phyloP scores from a whole-genome alignment of 805 yeast genomes.

The Blastobotrys muscicola region DNA sequence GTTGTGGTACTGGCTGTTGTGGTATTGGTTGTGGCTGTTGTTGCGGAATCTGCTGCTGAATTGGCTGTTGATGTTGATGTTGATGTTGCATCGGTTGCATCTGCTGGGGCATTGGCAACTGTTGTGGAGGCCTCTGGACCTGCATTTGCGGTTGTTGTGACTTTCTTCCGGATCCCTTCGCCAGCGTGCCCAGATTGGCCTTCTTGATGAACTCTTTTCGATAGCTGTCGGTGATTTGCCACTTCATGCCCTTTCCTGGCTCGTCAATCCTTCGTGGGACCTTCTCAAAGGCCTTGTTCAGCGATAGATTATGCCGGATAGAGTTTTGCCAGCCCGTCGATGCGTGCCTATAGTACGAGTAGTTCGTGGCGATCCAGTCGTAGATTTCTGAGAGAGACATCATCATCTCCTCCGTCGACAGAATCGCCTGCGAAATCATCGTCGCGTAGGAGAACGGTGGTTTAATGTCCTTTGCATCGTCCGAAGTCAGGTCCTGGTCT shows the following conservation, averaged over 20 bases:
- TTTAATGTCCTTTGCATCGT: constrained; percentile 85
- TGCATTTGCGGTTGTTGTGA: constrained; percentile 5
- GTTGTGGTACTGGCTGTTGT: constrained; percentile 6
- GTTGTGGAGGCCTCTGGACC: constrained; percentile 4
- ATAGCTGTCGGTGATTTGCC: constrained; percentile 87
- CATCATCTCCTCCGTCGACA: constrained; percentile 80
- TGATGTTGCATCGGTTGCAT: constrained; percentile 8
- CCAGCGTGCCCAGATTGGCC: constrained; percentile 52
- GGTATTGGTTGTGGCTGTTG: constrained; percentile 9
- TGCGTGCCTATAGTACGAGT: constrained; percentile 84
- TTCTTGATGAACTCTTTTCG: constrained; percentile 76
- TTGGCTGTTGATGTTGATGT: constrained; percentile 16
- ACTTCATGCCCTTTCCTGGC: constrained; percentile 98
- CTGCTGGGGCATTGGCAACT: constrained; percentile 11
- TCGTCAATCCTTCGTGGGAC: constrained; percentile 92
- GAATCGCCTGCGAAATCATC: constrained; percentile 94
- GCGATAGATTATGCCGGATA: constrained; percentile 85
- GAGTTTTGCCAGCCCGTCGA: constrained; percentile 99
- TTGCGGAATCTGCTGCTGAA: constrained; percentile 15
- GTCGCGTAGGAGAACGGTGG: constrained; percentile 98
- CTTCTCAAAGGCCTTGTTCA: constrained; percentile 95
- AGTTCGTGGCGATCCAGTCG: constrained; percentile 78
- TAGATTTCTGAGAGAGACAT: constrained; percentile 87
- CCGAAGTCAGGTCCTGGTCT: constrained; percentile 53
- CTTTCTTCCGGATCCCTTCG: constrained; percentile 11